Conservation (phyloP, 176 grass and related monocot species). For the Oryza meridionalis region DNA sequence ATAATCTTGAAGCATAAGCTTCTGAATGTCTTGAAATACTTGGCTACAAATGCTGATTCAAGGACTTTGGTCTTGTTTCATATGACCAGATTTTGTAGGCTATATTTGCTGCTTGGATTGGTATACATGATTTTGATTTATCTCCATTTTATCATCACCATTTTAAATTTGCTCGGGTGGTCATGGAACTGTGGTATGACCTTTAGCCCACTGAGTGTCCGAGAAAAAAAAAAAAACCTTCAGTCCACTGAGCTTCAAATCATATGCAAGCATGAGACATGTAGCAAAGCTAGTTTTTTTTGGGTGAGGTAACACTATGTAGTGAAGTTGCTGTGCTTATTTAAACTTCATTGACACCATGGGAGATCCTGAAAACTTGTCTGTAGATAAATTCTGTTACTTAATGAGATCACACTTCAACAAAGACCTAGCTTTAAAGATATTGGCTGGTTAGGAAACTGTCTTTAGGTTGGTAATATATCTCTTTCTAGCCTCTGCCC, state of each 20-base stretch:
- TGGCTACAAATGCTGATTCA: constrained; percentile 10
- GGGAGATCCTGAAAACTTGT: neutral
- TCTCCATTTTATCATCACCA: neutral
- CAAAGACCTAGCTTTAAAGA: neutral
- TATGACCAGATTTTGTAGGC: neutral
- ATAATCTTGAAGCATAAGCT: neutral
- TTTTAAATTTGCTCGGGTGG: neutral
- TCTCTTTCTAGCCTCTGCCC: constrained; percentile 40
- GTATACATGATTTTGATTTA: neutral
- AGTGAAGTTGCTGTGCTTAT: neutral
- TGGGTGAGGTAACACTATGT: neutral
- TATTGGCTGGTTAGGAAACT: neutral
- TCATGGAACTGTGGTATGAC: neutral
- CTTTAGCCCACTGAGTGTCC: neutral
- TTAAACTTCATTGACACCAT: constrained; percentile 24
- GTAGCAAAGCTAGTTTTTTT: too few relatives aligned
- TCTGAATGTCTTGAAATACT: constrained; percentile 25
- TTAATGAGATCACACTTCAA: constrained; percentile 22
- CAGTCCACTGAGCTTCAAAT: neutral
- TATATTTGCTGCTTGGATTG: neutral
- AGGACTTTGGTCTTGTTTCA: constrained; percentile 1
- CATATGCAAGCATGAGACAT: neutral
- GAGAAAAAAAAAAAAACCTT: neutral
- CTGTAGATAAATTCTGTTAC: constrained; percentile 1
- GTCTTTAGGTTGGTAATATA: constrained; percentile 39